Conservation (phyloP, 345 rosid genomes). For the Eutrema heterophyllum region DNA sequence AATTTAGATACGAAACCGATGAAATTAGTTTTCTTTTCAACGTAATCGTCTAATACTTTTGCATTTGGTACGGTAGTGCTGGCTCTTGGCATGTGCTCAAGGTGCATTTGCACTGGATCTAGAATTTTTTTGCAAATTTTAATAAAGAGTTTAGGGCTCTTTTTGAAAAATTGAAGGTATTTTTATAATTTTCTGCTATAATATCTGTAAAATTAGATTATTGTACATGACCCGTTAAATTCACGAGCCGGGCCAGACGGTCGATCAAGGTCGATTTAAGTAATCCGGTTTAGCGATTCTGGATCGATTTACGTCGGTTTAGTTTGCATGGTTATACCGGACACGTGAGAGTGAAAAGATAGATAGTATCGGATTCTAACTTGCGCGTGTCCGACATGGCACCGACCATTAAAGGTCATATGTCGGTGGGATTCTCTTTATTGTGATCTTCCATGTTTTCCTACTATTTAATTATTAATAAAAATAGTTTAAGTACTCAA, state of each 20-base stretch:
- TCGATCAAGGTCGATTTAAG: not conserved
- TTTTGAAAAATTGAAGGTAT: no score
- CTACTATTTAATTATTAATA: no score
- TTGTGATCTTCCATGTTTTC: constrained; percentile 25
- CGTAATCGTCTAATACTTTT: no score
- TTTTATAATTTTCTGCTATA: no score
- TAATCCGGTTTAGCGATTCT: constrained; percentile 11
- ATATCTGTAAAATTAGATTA: no score
- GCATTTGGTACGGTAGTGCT: no score
- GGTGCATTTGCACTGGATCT: no score
- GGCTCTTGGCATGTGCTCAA: no score
- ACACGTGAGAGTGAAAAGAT: constrained; percentile 35
- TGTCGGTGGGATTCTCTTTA: constrained; percentile 22
- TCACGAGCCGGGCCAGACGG: not conserved
- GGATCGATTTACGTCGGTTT: not conserved
- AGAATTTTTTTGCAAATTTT: no score
- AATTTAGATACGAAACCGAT: not conserved
- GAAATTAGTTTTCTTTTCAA: not conserved
- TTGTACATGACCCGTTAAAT: no score
- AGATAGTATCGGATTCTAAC: constrained; percentile 51
- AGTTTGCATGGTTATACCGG: not conserved
- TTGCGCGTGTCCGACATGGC: constrained; percentile 42
- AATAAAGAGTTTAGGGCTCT: no score
- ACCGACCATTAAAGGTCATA: constrained; percentile 36
- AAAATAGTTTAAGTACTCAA: no score